Base-by-base conservation (phyloP, 2,329 filamentous ascomycete species). In the Arthrinium puccinioides region DNA sequence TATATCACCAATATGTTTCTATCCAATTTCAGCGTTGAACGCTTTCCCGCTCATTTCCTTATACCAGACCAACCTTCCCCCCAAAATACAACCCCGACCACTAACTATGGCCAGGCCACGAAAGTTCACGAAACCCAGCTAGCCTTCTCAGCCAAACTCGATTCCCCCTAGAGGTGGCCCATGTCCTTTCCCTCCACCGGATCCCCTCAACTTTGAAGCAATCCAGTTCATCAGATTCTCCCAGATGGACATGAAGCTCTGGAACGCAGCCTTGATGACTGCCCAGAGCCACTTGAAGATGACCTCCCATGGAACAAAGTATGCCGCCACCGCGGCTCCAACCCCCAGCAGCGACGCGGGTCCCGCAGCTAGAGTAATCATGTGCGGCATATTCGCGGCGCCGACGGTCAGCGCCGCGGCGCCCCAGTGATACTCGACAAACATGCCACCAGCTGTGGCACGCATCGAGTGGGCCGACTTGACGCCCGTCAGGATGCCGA, bases 341-440 rank as follows among this genome's bases (percentile, higher is more conserved):
- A 40, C 27, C 9, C 38, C 38, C 4, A 40, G 28, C 26, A 40
- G 24, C 9, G 29, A 9, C 4, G 38, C 38, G 4, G 38, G 38
- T 8, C 38, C 38, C 2, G 38, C 38, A 2, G 38, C 38, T 4
- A 32, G 11, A n/a, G 27, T 24, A 27, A 40, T 23, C 13, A 28
- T 36, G 11, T 36, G 32, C 13, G 38, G 34, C 13, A 36, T 25
- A 10, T 27, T 20, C 21, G 27, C 38, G 15, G 38, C 38, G 26
- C 32, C 34, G 14, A 30, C 34, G 14, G 21, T 26, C 13, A 40
- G 21, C 18, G 33, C 38, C 14, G 38, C 16, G 27, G 38, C 28
- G 21, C 38, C 38, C 13, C 36, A 36, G 28, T 40, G 33, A 21
- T 32, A 40, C 38, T 40, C 38, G 26, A 40, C 38, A n/a, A 30